Evolutionary conservation across 2,329 filamentous ascomycete genomes (phyloP), one percentile per base, ranked within the genome.

Genomic region (Colletotrichum sp.): DNA sequence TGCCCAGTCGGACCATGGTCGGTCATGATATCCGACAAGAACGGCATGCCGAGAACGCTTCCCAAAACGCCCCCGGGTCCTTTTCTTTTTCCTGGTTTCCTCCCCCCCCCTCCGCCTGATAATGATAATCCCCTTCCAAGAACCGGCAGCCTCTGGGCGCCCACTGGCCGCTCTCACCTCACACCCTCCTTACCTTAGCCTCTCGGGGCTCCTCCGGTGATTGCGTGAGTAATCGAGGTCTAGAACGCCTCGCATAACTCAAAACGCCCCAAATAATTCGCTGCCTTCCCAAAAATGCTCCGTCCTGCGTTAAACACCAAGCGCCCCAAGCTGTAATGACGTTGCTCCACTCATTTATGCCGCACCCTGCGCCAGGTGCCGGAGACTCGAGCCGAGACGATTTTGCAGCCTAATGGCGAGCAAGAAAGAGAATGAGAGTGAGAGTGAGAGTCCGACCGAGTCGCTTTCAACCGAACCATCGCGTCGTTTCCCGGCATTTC

Each of bases 171-270:
- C 43, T 51, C 43, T 24, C n/a, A 31, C 61, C 68, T 31, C 61
- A 58, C 43, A 64, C n/a, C 16, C 55, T 68, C 55, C 64, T 54
- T 18, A 16, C 29, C 31, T 47, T 69, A 66, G 21, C 65, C 33
- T 63, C 54, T 64, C 47, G 66, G 58, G 54, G 21, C 38, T 61
- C 69, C 43, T 64, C 66, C 58, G 66, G 33, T 47, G 47, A 16
- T 29, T n/a, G 51, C 21, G 63, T 66, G 12, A 29, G 24, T 13
- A 11, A 15, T n/a, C 36, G 36, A 21, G 38, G 54, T 70, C 70
- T 73, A 65, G 70, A 70, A 63, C 66, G 31, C 34, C 27, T 72
- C 66, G 66, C 66, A 65, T 51, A 70, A 65, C 63, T 64, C 63
- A 59, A 71, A 71, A 67, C 69, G 64, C 61, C 69, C 69, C 63